These are phyloP conservation scores for Nicotiana tomentosiformis DNA, from an alignment of 257 asterid species.

Conservation along the genomic window DNA sequence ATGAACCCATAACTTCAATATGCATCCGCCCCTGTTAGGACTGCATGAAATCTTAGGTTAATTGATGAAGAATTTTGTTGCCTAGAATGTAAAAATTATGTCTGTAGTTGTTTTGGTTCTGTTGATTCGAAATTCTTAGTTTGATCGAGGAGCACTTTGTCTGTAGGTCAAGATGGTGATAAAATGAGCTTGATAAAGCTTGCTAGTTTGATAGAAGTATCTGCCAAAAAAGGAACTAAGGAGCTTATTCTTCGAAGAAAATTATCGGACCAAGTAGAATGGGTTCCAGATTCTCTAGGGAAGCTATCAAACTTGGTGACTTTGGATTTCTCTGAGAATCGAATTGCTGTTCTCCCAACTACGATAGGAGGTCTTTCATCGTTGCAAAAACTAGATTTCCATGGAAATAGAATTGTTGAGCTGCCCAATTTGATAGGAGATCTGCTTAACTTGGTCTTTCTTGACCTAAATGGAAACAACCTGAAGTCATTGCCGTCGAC, in stretches of 20 bases:
- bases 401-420: conserved; percentile 44
- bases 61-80: neutral
- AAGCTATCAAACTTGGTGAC: conserved; percentile 14
- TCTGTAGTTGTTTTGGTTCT: neutral
- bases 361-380: conserved; percentile 7
- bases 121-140: neutral
- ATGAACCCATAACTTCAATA: too few species aligned
- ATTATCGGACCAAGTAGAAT: conserved; percentile 70
- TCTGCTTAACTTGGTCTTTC: conserved; percentile 57
- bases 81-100: neutral
- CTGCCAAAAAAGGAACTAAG: conserved; percentile 69
- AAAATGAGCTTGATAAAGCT: conserved; percentile 71
- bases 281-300: conserved; percentile 52
- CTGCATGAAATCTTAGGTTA: neutral
- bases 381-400: conserved; percentile 24
- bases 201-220: conserved; percentile 72
- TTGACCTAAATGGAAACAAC: conserved; percentile 69
- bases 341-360: conserved; percentile 8
- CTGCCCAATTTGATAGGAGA: conserved; percentile 75
- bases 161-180: conserved; percentile 72
- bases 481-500: conserved; percentile 57
- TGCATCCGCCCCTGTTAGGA: neutral
- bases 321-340: conserved; percentile 15
- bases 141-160: neutral
- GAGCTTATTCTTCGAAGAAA: conserved; percentile 58